phyloP scores from a whole-genome alignment of 202 grass and related monocot genomes.

The Panicum virgatum region DNA sequence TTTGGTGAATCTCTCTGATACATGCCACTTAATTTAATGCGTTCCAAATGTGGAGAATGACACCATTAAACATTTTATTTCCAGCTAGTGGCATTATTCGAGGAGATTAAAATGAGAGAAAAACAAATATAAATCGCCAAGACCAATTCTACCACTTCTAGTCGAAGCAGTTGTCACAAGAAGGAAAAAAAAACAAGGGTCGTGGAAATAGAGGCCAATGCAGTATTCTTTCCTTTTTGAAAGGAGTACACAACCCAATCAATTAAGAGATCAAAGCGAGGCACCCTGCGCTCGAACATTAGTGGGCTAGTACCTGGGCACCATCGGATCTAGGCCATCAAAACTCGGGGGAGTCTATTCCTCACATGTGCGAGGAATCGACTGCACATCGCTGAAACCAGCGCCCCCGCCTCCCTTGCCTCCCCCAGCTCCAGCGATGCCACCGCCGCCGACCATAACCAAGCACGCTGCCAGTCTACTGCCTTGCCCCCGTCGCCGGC shows the following conservation, averaged over 20 bases:
- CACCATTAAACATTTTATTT: background rate
- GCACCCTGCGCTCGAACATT: background rate
- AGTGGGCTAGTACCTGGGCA: no score
- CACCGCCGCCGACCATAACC: no score
- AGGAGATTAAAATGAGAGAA: background rate
- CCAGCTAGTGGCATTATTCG: background rate
- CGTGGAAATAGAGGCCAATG: background rate
- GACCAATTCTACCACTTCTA: background rate
- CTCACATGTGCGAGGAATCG: no score
- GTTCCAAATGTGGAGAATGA: background rate
- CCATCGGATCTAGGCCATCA: no score
- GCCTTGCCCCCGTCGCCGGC: no score
- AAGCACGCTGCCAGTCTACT: no score
- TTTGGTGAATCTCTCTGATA: background rate
- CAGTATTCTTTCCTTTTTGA: background rate
- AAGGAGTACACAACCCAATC: background rate
- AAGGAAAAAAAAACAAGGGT: background rate
- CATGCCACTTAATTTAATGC: background rate
- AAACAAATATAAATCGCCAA: background rate
- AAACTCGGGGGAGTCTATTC: no score
- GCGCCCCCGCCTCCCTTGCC: no score
- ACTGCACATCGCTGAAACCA: no score
- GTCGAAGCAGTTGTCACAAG: background rate
- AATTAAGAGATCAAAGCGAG: background rate
- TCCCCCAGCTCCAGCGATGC: no score